Percentiles rank a stretch among this genome's conserved stretches.
These are phyloP conservation scores for Mangifera indica DNA, from an alignment of 345 rosid species.

Conservation along the genomic window DNA sequence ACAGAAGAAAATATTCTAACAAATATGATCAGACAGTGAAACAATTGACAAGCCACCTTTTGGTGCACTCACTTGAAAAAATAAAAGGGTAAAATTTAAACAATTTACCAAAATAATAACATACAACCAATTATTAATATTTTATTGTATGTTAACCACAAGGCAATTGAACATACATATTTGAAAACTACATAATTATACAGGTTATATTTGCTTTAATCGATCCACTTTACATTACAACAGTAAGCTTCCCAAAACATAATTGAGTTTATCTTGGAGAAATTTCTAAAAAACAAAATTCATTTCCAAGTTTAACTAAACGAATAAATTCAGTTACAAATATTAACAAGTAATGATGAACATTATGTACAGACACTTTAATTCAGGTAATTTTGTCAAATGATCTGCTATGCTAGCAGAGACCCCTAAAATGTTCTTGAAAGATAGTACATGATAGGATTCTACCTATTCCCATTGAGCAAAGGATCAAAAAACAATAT, in stretches of 20 bases:
- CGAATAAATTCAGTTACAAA: neutral
- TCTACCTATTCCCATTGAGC: neutral
- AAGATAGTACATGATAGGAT: neutral
- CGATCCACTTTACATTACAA: neutral
- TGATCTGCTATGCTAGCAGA: neutral
- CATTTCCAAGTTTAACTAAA: neutral
- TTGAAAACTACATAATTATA: neutral
- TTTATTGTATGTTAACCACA: neutral
- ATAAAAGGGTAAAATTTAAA: neutral
- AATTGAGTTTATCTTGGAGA: neutral
- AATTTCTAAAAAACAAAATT: neutral
- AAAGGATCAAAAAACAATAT: neutral
- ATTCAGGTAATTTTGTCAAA: neutral
- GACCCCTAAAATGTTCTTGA: too few relatives aligned
- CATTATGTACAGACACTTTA: neutral
- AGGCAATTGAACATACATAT: neutral
- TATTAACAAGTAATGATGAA: neutral
- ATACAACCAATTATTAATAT: neutral
- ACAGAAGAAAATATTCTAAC: slow-evolving; percentile 13
- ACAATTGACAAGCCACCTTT: neutral
- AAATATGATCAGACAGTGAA: neutral
- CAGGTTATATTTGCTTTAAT: neutral
- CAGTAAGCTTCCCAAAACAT: neutral
- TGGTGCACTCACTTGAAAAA: neutral
- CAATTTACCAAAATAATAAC: neutral